phyloP scores from a whole-genome alignment of 2,329 filamentous ascomycete species.

The Fusarium tanahbumbuense region DNA sequence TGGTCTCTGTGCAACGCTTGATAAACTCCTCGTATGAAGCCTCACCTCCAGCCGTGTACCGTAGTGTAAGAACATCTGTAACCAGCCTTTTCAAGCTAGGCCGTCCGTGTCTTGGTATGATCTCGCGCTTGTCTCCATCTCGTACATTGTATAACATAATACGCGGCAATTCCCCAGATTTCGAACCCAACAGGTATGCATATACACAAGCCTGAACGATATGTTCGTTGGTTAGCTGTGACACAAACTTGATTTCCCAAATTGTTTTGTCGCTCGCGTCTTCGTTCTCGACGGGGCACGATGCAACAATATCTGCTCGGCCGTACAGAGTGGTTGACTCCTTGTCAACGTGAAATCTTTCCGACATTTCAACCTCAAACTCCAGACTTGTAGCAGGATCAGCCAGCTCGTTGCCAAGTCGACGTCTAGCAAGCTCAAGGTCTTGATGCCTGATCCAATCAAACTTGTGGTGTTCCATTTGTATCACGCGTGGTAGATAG shows the following conservation, averaged over 20 bases:
- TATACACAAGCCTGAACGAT: constrained; percentile 45
- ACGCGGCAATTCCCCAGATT: constrained; percentile 21
- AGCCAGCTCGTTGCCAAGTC: constrained; percentile 34
- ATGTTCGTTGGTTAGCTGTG: constrained; percentile 41
- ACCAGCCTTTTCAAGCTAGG: constrained; percentile 26
- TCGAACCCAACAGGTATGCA: constrained; percentile 36
- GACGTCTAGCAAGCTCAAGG: constrained; percentile 34
- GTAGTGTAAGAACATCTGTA: constrained; percentile 31
- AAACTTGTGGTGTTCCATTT: constrained; percentile 45
- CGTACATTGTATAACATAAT: constrained; percentile 46
- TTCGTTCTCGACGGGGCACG: background rate
- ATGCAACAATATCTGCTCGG: constrained; percentile 26
- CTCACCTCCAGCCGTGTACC: constrained; percentile 26
- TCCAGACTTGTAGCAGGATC: background rate
- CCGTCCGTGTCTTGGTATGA: constrained; percentile 21
- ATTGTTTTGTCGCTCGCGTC: constrained; percentile 15
- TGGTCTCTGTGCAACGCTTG: constrained; percentile 9
- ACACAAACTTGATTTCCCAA: constrained; percentile 50
- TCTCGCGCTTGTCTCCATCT: constrained; percentile 43
- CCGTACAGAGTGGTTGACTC: constrained; percentile 12
- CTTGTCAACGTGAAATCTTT: background rate
- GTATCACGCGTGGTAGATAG: constrained; percentile 43
- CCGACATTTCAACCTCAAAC: constrained; percentile 16
- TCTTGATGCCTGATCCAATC: constrained; percentile 44
- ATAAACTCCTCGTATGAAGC: constrained; percentile 29